These are phyloP conservation scores for Trichosporon asahii DNA, from an alignment of 1,284 basidiomycete species.

Conservation along the genomic window DNA sequence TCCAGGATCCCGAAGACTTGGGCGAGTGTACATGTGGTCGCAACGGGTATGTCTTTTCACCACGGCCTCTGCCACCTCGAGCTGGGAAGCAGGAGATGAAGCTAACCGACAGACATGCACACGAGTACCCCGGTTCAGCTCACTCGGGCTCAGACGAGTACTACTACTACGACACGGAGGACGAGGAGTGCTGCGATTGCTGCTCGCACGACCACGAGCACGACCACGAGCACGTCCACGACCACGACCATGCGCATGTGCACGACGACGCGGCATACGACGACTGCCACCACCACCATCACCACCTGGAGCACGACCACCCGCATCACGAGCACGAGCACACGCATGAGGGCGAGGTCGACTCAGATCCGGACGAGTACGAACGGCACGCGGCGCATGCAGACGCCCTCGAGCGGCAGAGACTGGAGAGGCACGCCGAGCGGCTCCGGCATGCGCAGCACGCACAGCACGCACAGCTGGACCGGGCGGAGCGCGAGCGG, in stretches of 20 bases:
- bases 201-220: constrained; percentile 30
- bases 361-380: constrained; percentile 28
- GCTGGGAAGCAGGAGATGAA: not conserved
- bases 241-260: constrained; percentile 24
- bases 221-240: constrained; percentile 25
- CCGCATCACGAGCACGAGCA: constrained; percentile 21
- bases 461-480: constrained; percentile 13
- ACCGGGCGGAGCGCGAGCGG: constrained; percentile 9
- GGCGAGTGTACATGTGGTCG: constrained; percentile 46
- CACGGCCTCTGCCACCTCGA: not conserved
- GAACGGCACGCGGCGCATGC: constrained; percentile 17
- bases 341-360: constrained; percentile 25
- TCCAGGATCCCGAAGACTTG: constrained; percentile 26
- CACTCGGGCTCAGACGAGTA: constrained; percentile 39
- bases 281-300: constrained; percentile 18
- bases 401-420: not conserved
- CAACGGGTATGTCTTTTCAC: constrained; percentile 27
- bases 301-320: constrained; percentile 24
- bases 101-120: constrained; percentile 20
- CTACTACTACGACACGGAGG: constrained; percentile 35
- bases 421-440: not conserved
- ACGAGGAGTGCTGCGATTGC: constrained; percentile 34
- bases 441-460: constrained; percentile 18
- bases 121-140: constrained; percentile 29
- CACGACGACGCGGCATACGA: constrained; percentile 22